phyloP scores from a whole-genome alignment of 208 protist species.

The Wallacemonas collosoma region DNA sequence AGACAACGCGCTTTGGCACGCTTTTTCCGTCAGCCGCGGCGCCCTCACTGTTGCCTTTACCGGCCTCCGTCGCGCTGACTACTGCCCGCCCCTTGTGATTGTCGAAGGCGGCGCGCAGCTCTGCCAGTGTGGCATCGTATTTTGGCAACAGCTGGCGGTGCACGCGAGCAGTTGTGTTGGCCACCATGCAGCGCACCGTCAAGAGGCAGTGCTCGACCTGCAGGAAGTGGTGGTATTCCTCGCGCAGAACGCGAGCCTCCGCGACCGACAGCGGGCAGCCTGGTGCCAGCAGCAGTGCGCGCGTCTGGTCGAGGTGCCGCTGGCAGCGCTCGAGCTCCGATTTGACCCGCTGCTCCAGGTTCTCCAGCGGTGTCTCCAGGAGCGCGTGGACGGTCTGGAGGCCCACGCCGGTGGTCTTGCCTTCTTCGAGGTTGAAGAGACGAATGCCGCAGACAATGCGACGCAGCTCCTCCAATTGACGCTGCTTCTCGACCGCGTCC shows the following conservation, averaged over 20 bases:
- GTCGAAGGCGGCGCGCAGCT: slow-evolving; percentile 50
- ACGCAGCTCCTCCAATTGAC: slow-evolving; percentile 84
- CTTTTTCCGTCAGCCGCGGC: slow-evolving; percentile 16
- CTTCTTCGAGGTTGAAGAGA: slow-evolving; percentile 71
- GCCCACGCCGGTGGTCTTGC: slow-evolving; percentile 50
- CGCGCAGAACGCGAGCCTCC: slow-evolving; percentile 33
- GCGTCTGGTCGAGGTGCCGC: slow-evolving; percentile 25
- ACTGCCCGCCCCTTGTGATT: slow-evolving; percentile 13
- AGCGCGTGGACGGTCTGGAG: slow-evolving; percentile 35
- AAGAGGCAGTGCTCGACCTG: slow-evolving; percentile 57
- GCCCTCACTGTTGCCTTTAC: background rate
- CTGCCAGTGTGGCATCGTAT: slow-evolving; percentile 41
- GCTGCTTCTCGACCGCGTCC: slow-evolving; percentile 58
- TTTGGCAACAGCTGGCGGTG: slow-evolving; percentile 37
- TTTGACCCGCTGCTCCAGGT: slow-evolving; percentile 24
- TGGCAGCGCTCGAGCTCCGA: slow-evolving; percentile 28
- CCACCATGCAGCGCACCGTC: slow-evolving; percentile 45
- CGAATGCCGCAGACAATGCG: slow-evolving; percentile 91
- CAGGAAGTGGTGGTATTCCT: slow-evolving; percentile 80
- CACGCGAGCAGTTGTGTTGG: slow-evolving; percentile 33
- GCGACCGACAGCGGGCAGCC: slow-evolving; percentile 33
- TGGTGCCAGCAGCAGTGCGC: slow-evolving; percentile 58
- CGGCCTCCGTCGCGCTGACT: background rate
- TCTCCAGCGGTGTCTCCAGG: slow-evolving; percentile 36
- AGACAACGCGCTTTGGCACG: slow-evolving; percentile 59